phyloP scores from a whole-genome alignment of 331 rosid genomes.

The Prunus yedoensis region DNA sequence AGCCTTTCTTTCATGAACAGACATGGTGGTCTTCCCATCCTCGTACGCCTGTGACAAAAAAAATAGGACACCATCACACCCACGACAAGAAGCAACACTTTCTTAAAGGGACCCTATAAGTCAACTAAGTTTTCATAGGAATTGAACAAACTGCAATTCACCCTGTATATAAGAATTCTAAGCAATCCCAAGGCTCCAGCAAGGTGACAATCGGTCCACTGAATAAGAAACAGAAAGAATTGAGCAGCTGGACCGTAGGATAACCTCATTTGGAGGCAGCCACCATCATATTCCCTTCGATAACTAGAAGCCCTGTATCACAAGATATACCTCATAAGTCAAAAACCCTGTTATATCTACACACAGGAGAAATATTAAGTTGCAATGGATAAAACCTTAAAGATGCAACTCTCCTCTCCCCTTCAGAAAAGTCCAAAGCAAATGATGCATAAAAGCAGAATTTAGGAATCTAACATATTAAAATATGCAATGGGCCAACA shows the following conservation, averaged over 20 bases:
- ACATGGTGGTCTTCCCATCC: slow-evolving; percentile 80
- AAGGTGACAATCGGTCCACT: slow-evolving; percentile 82
- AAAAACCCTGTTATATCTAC: background rate
- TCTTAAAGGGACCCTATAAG: background rate
- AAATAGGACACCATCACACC: slow-evolving; percentile 24
- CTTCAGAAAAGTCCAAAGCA: background rate
- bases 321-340: slow-evolving; percentile 11
- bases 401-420: background rate
- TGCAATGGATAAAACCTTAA: background rate
- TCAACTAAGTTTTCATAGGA: background rate
- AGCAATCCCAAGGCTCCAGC: slow-evolving; percentile 91
- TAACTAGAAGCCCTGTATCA: slow-evolving; percentile 72
- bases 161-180: slow-evolving; percentile 81
- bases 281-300: slow-evolving; percentile 67
- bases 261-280: slow-evolving; percentile 86
- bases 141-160: slow-evolving; percentile 25
- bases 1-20: slow-evolving; percentile 77
- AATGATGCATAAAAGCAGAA: background rate
- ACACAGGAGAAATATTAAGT: background rate
- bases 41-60: slow-evolving; percentile 56
- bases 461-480: background rate
- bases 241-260: slow-evolving; percentile 81
- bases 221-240: slow-evolving; percentile 69
- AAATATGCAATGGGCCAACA: background rate
- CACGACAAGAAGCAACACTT: slow-evolving; percentile 10